Evolutionary conservation across 2,329 filamentous ascomycete genomes (phyloP).

Genomic region (Emergomyces orientalis): DNA sequence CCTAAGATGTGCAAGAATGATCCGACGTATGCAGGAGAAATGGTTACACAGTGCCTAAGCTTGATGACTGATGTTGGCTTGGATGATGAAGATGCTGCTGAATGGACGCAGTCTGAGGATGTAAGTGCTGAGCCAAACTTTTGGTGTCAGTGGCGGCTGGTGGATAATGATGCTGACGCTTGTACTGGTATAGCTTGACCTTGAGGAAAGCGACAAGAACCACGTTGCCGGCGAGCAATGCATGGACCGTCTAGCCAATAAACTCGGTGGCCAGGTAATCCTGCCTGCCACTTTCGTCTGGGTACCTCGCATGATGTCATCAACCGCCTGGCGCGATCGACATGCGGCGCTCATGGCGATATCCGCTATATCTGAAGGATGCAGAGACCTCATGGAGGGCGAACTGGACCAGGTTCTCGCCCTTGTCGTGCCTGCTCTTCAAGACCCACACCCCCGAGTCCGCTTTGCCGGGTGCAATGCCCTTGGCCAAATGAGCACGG

Average conservation of each 20-base stretch:
- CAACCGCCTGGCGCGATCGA: constrained; percentile 84
- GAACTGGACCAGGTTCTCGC: constrained; percentile 91
- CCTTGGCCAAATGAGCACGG: constrained; percentile 98
- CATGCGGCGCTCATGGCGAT: constrained; percentile 98
- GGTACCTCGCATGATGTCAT: constrained; percentile 96
- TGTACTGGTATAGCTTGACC: constrained; percentile 55
- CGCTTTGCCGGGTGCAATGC: constrained; percentile 97
- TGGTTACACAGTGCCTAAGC: constrained; percentile 97
- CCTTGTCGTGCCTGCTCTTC: constrained; percentile 83
- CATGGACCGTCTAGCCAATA: constrained; percentile 96
- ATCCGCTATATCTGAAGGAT: constrained; percentile 95
- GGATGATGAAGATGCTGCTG: constrained; percentile 87
- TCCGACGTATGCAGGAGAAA: constrained; percentile 79
- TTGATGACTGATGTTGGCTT: constrained; percentile 94
- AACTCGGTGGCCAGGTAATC: constrained; percentile 87
- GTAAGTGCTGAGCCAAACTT: constrained; percentile 41
- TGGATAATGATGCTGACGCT: constrained; percentile 15
- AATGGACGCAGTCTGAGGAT: constrained; percentile 91
- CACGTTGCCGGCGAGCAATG: constrained; percentile 97
- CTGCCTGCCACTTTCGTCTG: constrained; percentile 90
- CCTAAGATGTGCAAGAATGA: constrained; percentile 95
- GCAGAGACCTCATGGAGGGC: constrained; percentile 87
- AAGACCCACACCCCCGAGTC: constrained; percentile 84
- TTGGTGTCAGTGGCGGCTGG: background rate
- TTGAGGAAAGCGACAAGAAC: constrained; percentile 93